Base-by-base conservation (phyloP, 2,329 filamentous ascomycete species). In the Falciphora oryzae region DNA sequence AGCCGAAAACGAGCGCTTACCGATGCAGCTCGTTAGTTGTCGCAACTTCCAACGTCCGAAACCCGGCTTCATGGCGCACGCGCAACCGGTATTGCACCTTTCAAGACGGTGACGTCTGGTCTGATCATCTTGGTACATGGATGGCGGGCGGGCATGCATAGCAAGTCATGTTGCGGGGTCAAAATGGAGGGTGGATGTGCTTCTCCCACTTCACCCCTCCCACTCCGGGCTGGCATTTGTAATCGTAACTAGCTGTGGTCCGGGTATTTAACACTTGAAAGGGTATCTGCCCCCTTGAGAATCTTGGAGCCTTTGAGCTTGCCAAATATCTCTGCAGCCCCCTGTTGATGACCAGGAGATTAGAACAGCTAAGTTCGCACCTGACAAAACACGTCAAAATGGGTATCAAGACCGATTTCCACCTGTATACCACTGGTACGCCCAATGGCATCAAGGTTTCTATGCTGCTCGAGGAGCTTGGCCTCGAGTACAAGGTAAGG, bases 381-480 rank as follows among this genome's bases (percentile, higher is more conserved):
- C 38, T 29, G 60, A 29, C 60, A 53, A 53, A 14, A n/a, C 32
- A 38, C 25, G 38, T 13, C 60, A 62, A 62, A 27, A 62, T 62
- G 60, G 60, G 25, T 8, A 44, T 72, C 64, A 74, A 77, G 76
- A 81, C 89, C 7, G 81, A 90, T 70, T 92, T 96, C 71, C 89
- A 88, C 58, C 85, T 96, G 35, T 96, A 95, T 80, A 96, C 92
- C 16, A 83, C 85, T 16, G 84, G 88, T 72, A 97, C 93, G 63
- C 92, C 93, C 59, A 97, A 97, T 77, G 92, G 93, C 68, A 90
- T 95, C 82, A 97, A 96, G 76, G 85, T 92, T 67, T 93, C 91
- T 65, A 96, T 97, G 69, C 83, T 91, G 13, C 80, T 97, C 22
- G 92, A 96, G 78, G 93, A 96, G 78, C 83, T 97, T 5, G 89